Percentiles rank a stretch among this genome's conserved stretches.
Evolutionary conservation across 1,284 basidiomycete genomes (phyloP).

Genomic region (Mycena sp.): DNA sequence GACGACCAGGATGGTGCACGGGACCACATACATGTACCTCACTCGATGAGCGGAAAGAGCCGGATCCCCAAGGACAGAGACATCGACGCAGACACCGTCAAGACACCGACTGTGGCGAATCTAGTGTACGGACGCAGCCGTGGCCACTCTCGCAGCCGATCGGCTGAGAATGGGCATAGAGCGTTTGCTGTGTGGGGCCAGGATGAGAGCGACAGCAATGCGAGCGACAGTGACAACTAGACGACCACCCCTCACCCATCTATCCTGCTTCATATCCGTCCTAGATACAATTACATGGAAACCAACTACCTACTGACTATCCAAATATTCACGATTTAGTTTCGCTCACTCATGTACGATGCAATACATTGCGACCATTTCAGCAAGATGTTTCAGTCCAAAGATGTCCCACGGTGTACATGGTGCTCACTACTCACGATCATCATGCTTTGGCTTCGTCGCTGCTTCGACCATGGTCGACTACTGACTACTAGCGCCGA

Average conservation of each 20-base stretch:
- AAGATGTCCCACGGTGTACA: too few species aligned
- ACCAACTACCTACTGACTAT: too few species aligned
- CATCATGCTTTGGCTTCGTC: too few species aligned
- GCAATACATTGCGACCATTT: too few species aligned
- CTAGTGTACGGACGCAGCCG: conserved; percentile 44
- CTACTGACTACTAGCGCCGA: too few species aligned
- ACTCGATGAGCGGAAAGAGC: conserved; percentile 54
- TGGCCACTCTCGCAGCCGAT: conserved; percentile 48
- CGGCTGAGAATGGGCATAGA: conserved; percentile 56
- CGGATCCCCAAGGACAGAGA: conserved; percentile 61
- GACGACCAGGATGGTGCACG: conserved; percentile 56
- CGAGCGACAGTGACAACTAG: conserved; percentile 70
- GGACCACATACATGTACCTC: conserved; percentile 61
- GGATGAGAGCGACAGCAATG: conserved; percentile 87
- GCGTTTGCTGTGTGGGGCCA: conserved; percentile 87
- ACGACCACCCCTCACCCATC: background rate
- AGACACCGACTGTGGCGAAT: conserved; percentile 70
- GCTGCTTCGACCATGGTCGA: too few species aligned
- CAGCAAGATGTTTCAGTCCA: too few species aligned
- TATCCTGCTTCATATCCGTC: too few species aligned
- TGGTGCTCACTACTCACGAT: too few species aligned
- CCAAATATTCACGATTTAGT: too few species aligned
- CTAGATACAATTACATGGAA: too few species aligned
- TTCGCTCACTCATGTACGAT: too few species aligned
- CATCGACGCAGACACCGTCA: conserved; percentile 56